Evolutionary conservation across 2,329 filamentous ascomycete genomes (phyloP), one percentile per base, ranked within the genome.

Genomic region (Calonectria pauciramosa): DNA sequence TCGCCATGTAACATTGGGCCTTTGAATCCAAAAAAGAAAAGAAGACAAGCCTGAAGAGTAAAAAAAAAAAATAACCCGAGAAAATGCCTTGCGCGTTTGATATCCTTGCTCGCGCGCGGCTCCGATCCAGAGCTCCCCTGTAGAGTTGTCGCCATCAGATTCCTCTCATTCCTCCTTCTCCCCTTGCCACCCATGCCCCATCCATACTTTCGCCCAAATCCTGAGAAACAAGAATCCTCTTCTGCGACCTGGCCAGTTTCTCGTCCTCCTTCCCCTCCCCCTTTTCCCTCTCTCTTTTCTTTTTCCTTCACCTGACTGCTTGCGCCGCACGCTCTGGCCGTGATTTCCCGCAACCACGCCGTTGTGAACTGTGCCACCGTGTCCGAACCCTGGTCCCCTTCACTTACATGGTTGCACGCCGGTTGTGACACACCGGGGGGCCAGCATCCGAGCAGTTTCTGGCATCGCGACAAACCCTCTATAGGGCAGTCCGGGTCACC

Each of bases 401-500:
- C n/a, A 41, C 51, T 68, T 68, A 26, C 64, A 54, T 59, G 34
- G 71, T 76, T 74, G 63, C 69, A 77, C 68, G 63, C 75, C 54
- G 49, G 28, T 49, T 66, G 76, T 80, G 72, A 69, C 74, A 80
- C 70, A 52, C 60, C 70, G 70, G 63, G 60, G 60, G 52, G 47
- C 60, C 51, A 41, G 44, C 72, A 77, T 79, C 76, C 78, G 72
- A 63, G 77, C 69, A 76, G 28, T 65, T 65, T 69, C 64, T 71
- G 70, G 70, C 77, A 71, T 80, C 79, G 79, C 79, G 76, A 80
- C 79, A 75, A 76, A 71, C 59, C 30, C 79, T 75, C 32, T 66
- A 77, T 79, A 77, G 56, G 77, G 79, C 44, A 80, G 70, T 74
- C 71, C 74, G 72, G 23, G n/a, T n/a, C 56, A 56, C 18, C 18